Evolutionary conservation across 1,284 basidiomycete species (phyloP).

Genomic region (Fomitiporia mediterranea): DNA sequence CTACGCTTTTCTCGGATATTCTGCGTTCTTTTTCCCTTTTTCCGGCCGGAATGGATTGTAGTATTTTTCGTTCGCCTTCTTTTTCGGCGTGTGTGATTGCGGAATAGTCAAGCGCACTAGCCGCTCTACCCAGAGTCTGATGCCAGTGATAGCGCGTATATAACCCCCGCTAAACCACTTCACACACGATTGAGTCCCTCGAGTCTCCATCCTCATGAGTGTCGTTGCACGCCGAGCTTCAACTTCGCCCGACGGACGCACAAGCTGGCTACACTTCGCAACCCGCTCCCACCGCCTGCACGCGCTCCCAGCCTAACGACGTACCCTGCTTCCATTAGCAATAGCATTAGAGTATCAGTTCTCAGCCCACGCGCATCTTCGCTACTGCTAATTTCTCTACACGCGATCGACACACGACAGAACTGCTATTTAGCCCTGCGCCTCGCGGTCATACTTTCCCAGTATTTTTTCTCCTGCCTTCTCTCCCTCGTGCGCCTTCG

Average conservation of each 20-base stretch:
- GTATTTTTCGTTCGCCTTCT: no score
- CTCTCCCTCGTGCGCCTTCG: not conserved
- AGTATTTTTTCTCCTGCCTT: not conserved
- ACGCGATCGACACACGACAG: not conserved
- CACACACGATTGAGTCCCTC: not conserved
- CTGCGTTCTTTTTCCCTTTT: not conserved
- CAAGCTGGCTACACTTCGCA: not conserved
- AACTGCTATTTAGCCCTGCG: constrained; percentile 12
- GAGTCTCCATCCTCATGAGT: not conserved
- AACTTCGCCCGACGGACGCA: not conserved
- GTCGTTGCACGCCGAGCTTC: not conserved
- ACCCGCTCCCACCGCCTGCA: not conserved
- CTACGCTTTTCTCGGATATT: not conserved
- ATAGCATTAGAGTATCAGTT: no score
- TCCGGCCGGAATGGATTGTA: no score
- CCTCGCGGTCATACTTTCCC: constrained; percentile 5
- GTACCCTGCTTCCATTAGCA: constrained; percentile 3
- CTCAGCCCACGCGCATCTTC: no score
- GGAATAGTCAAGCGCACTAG: not conserved
- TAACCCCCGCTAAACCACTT: not conserved
- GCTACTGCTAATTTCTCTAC: not conserved
- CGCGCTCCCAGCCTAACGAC: not conserved
- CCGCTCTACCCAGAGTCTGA: not conserved
- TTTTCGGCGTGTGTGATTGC: no score
- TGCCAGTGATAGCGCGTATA: not conserved